Conservation (phyloP, 805 yeast genomes). For the Kodamaea sagamina region DNA sequence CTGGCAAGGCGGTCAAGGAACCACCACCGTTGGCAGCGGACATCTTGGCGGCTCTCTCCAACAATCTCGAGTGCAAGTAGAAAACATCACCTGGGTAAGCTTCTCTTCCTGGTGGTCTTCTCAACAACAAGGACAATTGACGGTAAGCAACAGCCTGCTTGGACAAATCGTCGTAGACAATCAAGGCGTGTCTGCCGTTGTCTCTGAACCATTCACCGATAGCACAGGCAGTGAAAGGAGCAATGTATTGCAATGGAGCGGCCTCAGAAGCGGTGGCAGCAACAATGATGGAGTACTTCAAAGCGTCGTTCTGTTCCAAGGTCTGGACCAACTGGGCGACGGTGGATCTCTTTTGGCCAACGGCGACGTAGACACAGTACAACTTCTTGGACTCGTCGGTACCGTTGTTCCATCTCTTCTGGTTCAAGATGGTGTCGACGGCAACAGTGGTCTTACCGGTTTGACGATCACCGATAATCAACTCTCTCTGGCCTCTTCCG, state of each 20-base stretch:
- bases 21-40: constrained; percentile 87
- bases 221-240: constrained; percentile 99
- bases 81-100: constrained; percentile 97
- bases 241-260: constrained; percentile 99
- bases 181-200: constrained; percentile 96
- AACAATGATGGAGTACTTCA: constrained; percentile 95
- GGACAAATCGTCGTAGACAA: constrained; percentile 96
- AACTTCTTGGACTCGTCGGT: constrained; percentile 94
- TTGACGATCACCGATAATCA: constrained; percentile 99
- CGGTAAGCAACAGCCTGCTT: constrained; percentile 99
- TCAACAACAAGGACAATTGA: constrained; percentile 94
- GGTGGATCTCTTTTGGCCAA: constrained; percentile 99
- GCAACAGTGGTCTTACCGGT: constrained; percentile 99
- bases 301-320: constrained; percentile 96
- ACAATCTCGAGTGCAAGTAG: constrained; percentile 92
- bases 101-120: constrained; percentile 97
- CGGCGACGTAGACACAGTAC: constrained; percentile 99
- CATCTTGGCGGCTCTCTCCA: constrained; percentile 98
- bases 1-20: constrained; percentile 93
- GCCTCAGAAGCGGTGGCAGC: constrained; percentile 99
- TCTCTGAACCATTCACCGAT: constrained; percentile 99
- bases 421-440: constrained; percentile 96
- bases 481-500: constrained; percentile 99
- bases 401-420: constrained; percentile 98
- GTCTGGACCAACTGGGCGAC: constrained; percentile 99